Evolutionary conservation across 2,329 filamentous ascomycete species (phyloP), one percentile per base, ranked within the genome.

Genomic region (Curvularia lunata): DNA sequence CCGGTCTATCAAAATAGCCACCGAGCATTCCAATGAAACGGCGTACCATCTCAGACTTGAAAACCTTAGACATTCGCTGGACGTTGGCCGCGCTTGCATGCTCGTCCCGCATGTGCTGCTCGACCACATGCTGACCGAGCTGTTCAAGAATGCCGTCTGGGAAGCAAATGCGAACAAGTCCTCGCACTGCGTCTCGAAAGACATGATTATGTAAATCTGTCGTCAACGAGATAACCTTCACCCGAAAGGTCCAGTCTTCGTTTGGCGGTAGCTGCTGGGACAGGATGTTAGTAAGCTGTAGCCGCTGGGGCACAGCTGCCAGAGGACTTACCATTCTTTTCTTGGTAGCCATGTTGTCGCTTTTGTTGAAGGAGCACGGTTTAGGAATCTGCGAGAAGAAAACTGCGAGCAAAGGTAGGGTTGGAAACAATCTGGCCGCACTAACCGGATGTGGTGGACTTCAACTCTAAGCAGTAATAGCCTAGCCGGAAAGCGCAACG

Each of bases 81-180:
- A 73, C 65, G 30, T 69, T 70, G 0, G 54, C 25, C 13, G 56
- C 32, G 0, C 59, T 47, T 0, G 66, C 70, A 1, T 57, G 45
- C 4, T 60, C 47, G 10, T 69, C 55, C 2, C 47, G 55, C 70
- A 74, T 72, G 25, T 72, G 69, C 12, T 55, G 46, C 2, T 61
- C 49, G 3, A 73, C 34, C 0, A 71, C 37, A 4, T 65, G 55
- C 5, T 66, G 19, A 2, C 70, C 67, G 0, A 72, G 47, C 23
- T 72, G 61, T 1, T 71, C 59, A 0, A 73, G 49, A 3, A 72
- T 42, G 9, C 56, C 52, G 2, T 67, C 48, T 1, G 72, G 70
- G 18, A 74, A 73, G 46, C 72, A 73, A 3, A 72, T 66, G 5
- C 66, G 56, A 1, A 71, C 58, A 0, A 74, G 54, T 1, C 68